Percentiles rank a stretch among this genome's conserved stretches.
Conservation (phyloP, 176 grass and related monocot species). For the Carex kokanica region DNA sequence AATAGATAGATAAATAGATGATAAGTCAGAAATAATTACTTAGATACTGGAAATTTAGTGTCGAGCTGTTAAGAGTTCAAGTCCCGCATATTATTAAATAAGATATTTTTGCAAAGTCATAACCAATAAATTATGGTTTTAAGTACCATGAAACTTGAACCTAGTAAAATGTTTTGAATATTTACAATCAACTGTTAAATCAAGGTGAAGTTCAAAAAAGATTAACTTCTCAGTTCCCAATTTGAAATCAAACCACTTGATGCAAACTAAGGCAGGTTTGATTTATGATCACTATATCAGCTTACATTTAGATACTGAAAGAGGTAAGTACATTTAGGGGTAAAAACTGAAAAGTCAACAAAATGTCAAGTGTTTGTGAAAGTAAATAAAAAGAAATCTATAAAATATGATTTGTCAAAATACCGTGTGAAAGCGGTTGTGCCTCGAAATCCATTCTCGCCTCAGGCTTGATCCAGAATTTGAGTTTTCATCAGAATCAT, state of each 20-base stretch:
- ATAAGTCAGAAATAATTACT: not conserved
- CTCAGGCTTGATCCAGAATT: constrained; percentile 31
- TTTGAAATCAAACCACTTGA: not conserved
- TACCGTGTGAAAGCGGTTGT: constrained; percentile 66
- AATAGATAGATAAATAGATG: not conserved
- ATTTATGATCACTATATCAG: not conserved
- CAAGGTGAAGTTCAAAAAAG: not conserved
- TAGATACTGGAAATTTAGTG: not conserved
- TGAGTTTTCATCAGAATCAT: constrained; percentile 40
- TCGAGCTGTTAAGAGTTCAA: not conserved
- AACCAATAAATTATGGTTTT: not conserved
- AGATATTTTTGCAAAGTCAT: not conserved
- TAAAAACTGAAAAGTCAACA: not conserved
- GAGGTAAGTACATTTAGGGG: not conserved
- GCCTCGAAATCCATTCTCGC: constrained; percentile 54
- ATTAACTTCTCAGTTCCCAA: not conserved
- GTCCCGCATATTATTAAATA: not conserved
- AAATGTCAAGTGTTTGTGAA: not conserved
- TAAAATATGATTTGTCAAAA: not conserved
- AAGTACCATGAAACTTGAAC: not conserved
- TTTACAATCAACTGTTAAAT: not conserved
- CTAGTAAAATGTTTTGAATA: not conserved
- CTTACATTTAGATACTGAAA: not conserved
- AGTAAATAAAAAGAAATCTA: not conserved
- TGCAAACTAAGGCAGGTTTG: not conserved